Evolutionary conservation across 371 early-diverging fungal genomes (phyloP).

Genomic region (Phascolomyces articulosus): DNA sequence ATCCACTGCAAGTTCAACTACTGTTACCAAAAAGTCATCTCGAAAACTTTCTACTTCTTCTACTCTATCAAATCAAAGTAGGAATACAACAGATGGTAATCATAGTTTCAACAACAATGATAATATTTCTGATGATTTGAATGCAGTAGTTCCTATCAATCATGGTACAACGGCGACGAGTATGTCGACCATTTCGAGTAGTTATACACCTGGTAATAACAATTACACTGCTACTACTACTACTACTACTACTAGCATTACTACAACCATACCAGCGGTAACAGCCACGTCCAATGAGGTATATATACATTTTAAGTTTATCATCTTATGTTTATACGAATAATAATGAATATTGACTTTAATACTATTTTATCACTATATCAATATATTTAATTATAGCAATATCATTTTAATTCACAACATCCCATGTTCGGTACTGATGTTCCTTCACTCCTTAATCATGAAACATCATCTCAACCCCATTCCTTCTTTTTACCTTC

Average conservation of each 20-base stretch:
- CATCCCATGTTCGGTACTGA: not conserved
- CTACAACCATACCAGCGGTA: not conserved
- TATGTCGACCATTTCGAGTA: too few species aligned
- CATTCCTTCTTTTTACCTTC: slow-evolving; percentile 11
- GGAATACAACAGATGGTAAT: not conserved
- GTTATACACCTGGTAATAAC: too few species aligned
- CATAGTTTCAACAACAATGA: too few species aligned
- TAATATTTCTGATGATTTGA: too few species aligned
- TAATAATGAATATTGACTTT: too few species aligned
- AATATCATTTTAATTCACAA: not conserved
- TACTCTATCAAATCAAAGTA: not conserved
- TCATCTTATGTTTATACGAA: too few species aligned
- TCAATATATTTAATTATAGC: not conserved
- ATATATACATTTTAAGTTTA: not conserved
- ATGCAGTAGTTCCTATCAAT: too few species aligned
- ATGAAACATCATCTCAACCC: slow-evolving; percentile 7
- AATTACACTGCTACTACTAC: too few species aligned
- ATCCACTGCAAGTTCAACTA: not conserved
- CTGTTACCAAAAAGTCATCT: not conserved
- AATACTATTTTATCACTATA: too few species aligned
- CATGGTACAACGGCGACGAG: too few species aligned
- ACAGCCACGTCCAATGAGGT: slow-evolving; percentile 4
- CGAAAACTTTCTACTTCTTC: not conserved
- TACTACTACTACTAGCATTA: too few species aligned
- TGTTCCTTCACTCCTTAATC: slow-evolving; percentile 6